Evolutionary conservation across 2,329 filamentous ascomycete genomes (phyloP).

Genomic region (Aspergillus sp.): DNA sequence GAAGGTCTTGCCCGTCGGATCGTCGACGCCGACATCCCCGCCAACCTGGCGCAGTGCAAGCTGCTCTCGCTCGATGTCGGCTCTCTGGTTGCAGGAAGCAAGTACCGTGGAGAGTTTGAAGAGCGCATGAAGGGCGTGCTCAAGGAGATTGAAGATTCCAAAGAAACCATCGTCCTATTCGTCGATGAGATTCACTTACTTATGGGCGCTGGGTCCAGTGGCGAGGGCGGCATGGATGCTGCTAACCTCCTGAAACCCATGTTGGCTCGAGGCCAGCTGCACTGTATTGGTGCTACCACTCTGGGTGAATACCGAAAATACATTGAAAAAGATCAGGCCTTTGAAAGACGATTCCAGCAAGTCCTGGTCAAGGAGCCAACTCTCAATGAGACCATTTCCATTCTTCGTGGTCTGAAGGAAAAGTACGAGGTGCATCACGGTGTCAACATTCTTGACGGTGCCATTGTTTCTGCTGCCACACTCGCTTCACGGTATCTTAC

Average conservation of each 20-base stretch:
- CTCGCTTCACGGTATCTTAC: conserved; percentile 93
- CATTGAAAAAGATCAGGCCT: conserved; percentile 96
- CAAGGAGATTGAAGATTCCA: conserved; percentile 91
- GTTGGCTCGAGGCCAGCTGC: conserved; percentile 91
- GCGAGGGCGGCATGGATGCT: conserved; percentile 97
- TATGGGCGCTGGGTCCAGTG: conserved; percentile 92
- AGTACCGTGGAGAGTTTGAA: conserved; percentile 97
- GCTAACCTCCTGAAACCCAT: conserved; percentile 97
- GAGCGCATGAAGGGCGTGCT: conserved; percentile 98
- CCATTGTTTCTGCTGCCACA: conserved; percentile 85
- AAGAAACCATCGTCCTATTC: conserved; percentile 95
- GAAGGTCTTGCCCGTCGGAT: conserved; percentile 94
- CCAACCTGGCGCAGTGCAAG: conserved; percentile 90
- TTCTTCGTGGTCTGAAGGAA: conserved; percentile 96
- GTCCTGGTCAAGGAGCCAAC: conserved; percentile 93
- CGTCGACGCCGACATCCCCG: conserved; percentile 92
- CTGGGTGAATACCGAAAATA: conserved; percentile 96
- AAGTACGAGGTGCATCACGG: conserved; percentile 98
- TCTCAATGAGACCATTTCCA: conserved; percentile 87
- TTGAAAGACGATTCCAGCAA: conserved; percentile 97
- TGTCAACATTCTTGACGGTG: conserved; percentile 91
- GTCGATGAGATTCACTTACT: conserved; percentile 98
- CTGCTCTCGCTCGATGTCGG: conserved; percentile 93
- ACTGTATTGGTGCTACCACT: conserved; percentile 97
- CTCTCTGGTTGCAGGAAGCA: conserved; percentile 91